Evolutionary conservation across 2,329 filamentous ascomycete genomes (phyloP).

Genomic region (Aspergillus versicolor): DNA sequence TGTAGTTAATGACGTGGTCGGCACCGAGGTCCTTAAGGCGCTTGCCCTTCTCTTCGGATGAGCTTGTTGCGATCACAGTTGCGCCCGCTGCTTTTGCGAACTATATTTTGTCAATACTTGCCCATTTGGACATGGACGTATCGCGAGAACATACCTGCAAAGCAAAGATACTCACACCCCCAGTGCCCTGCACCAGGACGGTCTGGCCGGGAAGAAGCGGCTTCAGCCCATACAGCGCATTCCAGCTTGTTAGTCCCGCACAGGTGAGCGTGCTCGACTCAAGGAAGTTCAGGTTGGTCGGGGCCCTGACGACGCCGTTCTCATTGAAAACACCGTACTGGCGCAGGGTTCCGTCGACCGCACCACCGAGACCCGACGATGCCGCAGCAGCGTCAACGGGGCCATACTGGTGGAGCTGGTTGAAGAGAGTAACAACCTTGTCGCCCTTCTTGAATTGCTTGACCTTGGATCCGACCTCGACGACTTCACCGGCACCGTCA

Average conservation of each 20-base stretch:
- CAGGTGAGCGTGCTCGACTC: constrained; percentile 61
- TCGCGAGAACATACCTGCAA: constrained; percentile 43
- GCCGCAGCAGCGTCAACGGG: constrained; percentile 41
- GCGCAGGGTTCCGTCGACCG: constrained; percentile 66
- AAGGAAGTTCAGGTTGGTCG: constrained; percentile 52
- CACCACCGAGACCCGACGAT: constrained; percentile 64
- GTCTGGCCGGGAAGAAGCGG: constrained; percentile 55
- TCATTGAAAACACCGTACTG: constrained; percentile 68
- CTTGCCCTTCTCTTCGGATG: constrained; percentile 54
- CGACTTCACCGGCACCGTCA: constrained; percentile 46
- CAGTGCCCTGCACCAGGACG: constrained; percentile 62
- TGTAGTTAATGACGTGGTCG: constrained; percentile 62
- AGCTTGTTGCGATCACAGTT: constrained; percentile 60
- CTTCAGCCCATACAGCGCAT: constrained; percentile 60
- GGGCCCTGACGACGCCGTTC: constrained; percentile 64
- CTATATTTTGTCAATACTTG: constrained; percentile 18
- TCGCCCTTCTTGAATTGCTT: constrained; percentile 58
- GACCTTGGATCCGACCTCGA: constrained; percentile 56
- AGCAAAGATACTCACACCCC: constrained; percentile 59
- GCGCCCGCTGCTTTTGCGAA: constrained; percentile 54
- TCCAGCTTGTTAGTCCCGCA: constrained; percentile 65
- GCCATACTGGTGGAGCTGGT: constrained; percentile 56
- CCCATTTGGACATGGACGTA: background rate
- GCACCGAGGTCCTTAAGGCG: constrained; percentile 58
- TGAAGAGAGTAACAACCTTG: constrained; percentile 59